Evolutionary conservation across 2,329 filamentous ascomycete genomes (phyloP), one percentile per base, ranked within the genome.

Genomic region (Meredithiella fracta): DNA sequence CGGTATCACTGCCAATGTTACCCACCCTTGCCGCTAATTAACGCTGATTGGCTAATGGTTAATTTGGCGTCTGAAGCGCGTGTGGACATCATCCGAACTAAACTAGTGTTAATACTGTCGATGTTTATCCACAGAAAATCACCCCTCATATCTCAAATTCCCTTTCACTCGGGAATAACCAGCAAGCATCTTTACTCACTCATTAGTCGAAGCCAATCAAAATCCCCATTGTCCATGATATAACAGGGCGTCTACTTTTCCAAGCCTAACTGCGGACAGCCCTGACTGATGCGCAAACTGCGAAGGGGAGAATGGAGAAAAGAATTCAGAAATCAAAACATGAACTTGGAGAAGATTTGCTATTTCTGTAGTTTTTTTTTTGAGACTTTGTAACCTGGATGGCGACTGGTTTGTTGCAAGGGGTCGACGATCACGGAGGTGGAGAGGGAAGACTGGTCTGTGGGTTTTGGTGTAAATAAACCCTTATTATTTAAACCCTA

Each of bases 321-420:
- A 44, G 40, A 44, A 44, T 44, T 44, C 40, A 44, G 40, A n/a
- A n/a, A 44, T n/a, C 40, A n/a, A 44, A 44, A 44, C 40, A 44
- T 34, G 29, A 34, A 34, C 15, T 44, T 22, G n/a, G 15, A n/a
- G 8, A 44, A n/a, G 15, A n/a, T n/a, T 22, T 44, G 20, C 40
- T 44, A 44, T 44, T 44, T 22, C 40, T 44, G 40, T 44, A n/a
- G 15, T n/a, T 22, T 44, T 38, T 38, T 11, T n/a, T 22, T 22
- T 17, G 4, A 44, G 29, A 34, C 29, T 34, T 44, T 44, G 40
- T 44, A 44, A n/a, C 40, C 3, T 44, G 40, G 40, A 22, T 44
- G 15, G 40, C 20, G 17, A 3, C 3, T 44, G 15, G 40, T 44
- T 22, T 44, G 40, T 44, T 44, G 40, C 11, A 44, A 44, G 40